Evolutionary conservation across 2,329 filamentous ascomycete genomes (phyloP).

Genomic region (Ophiosphaerella herpotricha): DNA sequence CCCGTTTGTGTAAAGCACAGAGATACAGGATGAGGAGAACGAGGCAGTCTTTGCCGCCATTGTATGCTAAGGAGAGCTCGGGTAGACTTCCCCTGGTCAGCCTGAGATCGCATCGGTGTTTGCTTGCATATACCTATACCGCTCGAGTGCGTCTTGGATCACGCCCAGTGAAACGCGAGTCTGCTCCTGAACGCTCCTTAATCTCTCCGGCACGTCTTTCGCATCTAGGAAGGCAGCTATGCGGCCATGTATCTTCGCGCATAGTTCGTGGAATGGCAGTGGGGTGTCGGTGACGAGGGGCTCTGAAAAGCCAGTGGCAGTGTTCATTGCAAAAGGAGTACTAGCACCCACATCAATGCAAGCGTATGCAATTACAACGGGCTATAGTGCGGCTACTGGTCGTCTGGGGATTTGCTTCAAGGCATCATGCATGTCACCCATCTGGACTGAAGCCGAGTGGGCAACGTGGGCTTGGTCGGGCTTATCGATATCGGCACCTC

Average conservation of each 20-base stretch:
- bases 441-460: conserved; percentile 18
- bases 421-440: conserved; percentile 26
- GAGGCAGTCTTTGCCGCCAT: conserved; percentile 96
- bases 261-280: conserved; percentile 55
- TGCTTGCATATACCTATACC: conserved; percentile 68
- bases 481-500: conserved; percentile 27
- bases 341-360: conserved; percentile 42
- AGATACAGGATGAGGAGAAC: conserved; percentile 89
- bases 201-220: conserved; percentile 59
- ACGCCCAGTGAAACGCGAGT: conserved; percentile 73
- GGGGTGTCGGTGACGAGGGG: conserved; percentile 46
- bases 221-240: conserved; percentile 70
- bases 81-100: conserved; percentile 61
- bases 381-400: conserved; percentile 19
- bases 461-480: conserved; percentile 7
- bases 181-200: conserved; percentile 73
- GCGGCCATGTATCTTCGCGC: conserved; percentile 60
- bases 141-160: conserved; percentile 73
- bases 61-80: conserved; percentile 89
- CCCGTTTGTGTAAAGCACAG: conserved; percentile 58
- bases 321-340: conserved; percentile 44
- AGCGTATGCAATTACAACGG: conserved; percentile 17
- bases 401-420: conserved; percentile 23
- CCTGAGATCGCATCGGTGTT: conserved; percentile 2
- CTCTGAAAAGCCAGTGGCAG: conserved; percentile 31